Evolutionary conservation across 208 protist genomes (phyloP).

Genomic region (Acanthamoeba healyi): DNA sequence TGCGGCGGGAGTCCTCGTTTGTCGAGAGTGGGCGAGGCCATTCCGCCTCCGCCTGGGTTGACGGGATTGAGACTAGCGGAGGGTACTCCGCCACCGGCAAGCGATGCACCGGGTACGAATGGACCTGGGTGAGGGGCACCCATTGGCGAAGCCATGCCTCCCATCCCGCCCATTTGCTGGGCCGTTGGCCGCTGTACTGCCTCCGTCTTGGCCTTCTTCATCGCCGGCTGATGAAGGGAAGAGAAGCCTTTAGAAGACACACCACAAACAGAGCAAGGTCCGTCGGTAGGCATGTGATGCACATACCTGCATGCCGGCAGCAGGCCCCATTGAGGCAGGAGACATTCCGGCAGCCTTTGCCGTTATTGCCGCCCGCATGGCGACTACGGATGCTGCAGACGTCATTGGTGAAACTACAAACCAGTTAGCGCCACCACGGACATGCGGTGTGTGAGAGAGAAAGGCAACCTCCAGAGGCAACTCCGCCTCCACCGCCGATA

Average conservation of each 20-base stretch:
- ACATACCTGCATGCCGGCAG: neutral
- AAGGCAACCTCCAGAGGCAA: neutral
- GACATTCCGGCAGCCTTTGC: neutral
- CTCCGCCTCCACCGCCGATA: neutral
- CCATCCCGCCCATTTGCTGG: neutral
- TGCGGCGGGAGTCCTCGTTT: neutral
- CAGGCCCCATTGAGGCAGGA: neutral
- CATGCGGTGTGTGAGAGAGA: neutral
- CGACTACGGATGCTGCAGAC: neutral
- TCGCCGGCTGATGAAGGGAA: neutral
- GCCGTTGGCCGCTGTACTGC: neutral
- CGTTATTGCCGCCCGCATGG: neutral
- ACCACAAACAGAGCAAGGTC: neutral
- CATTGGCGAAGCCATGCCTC: neutral
- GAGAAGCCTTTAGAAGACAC: neutral
- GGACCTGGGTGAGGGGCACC: neutral
- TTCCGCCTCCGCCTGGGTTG: neutral
- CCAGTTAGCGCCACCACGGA: too few relatives aligned
- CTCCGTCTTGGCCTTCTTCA: constrained; percentile 66
- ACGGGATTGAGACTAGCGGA: neutral
- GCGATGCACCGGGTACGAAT: neutral
- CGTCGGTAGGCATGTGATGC: neutral
- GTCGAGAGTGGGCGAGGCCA: neutral
- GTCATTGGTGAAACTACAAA: neutral
- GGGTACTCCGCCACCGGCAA: neutral